Evolutionary conservation across 2,329 filamentous ascomycete genomes (phyloP).

Genomic region (Dothistroma septosporum): DNA sequence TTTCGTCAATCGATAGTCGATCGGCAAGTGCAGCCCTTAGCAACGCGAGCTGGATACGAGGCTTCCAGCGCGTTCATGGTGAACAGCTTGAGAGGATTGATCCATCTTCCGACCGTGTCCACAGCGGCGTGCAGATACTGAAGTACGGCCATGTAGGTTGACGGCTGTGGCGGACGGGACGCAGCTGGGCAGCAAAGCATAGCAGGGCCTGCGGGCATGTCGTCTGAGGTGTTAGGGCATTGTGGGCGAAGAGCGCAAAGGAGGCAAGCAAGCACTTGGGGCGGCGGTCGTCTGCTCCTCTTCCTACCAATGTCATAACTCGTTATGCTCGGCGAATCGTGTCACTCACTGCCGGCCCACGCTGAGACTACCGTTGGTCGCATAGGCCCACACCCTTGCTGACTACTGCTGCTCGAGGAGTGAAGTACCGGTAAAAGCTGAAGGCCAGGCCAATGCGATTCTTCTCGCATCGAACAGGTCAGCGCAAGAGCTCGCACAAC

Average conservation of each 20-base stretch:
- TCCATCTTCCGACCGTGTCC: background rate
- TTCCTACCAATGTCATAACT: background rate
- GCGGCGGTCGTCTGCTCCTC: background rate
- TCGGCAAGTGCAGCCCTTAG: background rate
- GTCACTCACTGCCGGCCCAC: background rate
- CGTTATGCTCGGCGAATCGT: background rate
- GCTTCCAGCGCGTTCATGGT: background rate
- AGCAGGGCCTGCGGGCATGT: background rate
- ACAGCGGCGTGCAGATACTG: background rate
- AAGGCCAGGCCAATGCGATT: background rate
- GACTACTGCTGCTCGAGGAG: background rate
- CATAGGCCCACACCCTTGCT: background rate
- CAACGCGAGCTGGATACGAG: background rate
- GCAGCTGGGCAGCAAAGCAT: background rate
- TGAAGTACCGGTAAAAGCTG: background rate
- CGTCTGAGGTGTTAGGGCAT: background rate
- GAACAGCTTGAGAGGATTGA: background rate
- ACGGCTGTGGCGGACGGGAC: background rate
- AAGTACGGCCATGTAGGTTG: background rate
- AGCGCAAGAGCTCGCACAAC: constrained; percentile 7
- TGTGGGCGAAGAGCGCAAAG: background rate
- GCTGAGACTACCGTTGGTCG: background rate
- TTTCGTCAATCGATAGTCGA: background rate
- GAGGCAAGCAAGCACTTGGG: background rate
- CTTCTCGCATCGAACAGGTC: background rate